phyloP scores from a whole-genome alignment of 73 alveolate species.

The Effrenium voratum region DNA sequence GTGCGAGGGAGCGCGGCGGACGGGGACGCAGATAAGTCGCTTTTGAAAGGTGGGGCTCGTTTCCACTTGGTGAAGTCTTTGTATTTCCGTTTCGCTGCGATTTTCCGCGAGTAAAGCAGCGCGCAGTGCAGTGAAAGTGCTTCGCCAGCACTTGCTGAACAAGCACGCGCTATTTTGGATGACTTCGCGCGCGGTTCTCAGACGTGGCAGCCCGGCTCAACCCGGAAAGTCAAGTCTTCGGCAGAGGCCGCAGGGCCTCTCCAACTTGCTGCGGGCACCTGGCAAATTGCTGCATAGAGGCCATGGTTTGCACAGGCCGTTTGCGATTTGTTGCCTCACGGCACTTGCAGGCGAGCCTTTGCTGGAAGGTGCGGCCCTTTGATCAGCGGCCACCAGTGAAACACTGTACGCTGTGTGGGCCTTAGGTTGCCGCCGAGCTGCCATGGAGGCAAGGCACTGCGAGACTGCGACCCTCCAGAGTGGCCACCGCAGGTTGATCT shows the following conservation, averaged over 20 bases:
- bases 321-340: not conserved
- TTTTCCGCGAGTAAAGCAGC: no score
- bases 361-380: not conserved
- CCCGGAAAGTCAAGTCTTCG: not conserved
- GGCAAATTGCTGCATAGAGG: slow-evolving; percentile 27
- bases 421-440: no score
- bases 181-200: not conserved
- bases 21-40: not conserved
- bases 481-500: not conserved
- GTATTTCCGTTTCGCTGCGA: not conserved
- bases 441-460: not conserved
- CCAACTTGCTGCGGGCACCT: slow-evolving; percentile 43
- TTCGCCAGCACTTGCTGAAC: slow-evolving; percentile 17
- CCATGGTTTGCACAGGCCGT: not conserved
- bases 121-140: no score
- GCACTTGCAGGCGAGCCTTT: not conserved
- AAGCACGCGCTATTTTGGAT: slow-evolving; percentile 19
- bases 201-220: not conserved
- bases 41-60: not conserved
- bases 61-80: not conserved
- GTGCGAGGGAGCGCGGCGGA: not conserved
- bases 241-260: slow-evolving; percentile 59
- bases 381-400: no score
- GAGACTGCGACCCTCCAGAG: no score
- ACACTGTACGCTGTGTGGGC: no score